Evolutionary conservation across 108 stramenopile genomes (phyloP).

Genomic region (Cyclotella cryptica): DNA sequence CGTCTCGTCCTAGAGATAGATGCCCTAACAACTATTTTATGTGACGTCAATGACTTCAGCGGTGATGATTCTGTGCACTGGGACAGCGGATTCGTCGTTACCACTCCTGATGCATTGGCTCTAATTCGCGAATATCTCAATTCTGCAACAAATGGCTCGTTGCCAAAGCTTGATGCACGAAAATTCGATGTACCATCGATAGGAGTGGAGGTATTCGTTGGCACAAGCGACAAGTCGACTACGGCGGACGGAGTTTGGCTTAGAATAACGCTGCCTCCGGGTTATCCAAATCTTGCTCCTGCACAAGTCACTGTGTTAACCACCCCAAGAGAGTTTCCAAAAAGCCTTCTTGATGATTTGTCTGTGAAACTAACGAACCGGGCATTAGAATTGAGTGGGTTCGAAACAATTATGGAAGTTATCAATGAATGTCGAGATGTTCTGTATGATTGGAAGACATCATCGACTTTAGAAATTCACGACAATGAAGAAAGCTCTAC

Average conservation of each 20-base stretch:
- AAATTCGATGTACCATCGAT: conserved; percentile 36
- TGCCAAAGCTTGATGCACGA: background rate
- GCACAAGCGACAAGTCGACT: background rate
- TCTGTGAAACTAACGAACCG: conserved; percentile 24
- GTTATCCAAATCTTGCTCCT: conserved; percentile 45
- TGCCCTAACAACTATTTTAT: conserved; percentile 51
- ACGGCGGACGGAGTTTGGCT: conserved; percentile 18
- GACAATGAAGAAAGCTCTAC: background rate
- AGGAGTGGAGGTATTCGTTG: conserved; percentile 26
- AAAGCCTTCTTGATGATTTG: conserved; percentile 41
- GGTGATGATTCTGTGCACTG: conserved; percentile 16
- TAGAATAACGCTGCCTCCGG: conserved; percentile 33
- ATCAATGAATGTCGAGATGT: conserved; percentile 49
- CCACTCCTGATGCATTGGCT: conserved; percentile 12
- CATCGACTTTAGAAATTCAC: background rate
- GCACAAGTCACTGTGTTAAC: conserved; percentile 38
- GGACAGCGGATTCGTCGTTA: conserved; percentile 6
- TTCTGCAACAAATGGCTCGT: background rate
- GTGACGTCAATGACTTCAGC: conserved; percentile 3
- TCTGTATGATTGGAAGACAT: background rate
- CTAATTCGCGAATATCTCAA: conserved; percentile 10
- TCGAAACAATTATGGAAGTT: conserved; percentile 58
- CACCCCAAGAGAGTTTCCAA: conserved; percentile 17
- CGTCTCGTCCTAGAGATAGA: conserved; percentile 59
- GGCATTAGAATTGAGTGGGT: conserved; percentile 41